Evolutionary conservation across 2,329 filamentous ascomycete genomes (phyloP).

Genomic region (Neonectria magnoliae): DNA sequence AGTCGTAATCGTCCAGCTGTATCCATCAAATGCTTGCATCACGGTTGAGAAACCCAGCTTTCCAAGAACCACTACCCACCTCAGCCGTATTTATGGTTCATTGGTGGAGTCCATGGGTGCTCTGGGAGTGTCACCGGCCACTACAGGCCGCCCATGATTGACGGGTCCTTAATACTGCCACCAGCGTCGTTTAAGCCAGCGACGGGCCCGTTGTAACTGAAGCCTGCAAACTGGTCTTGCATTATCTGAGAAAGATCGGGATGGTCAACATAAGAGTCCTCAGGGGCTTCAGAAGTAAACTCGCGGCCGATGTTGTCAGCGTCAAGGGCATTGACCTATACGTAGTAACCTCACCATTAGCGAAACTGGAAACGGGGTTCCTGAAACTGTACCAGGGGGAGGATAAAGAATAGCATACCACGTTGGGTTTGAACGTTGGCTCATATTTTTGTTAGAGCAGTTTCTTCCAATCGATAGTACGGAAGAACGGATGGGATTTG

Average conservation of each 20-base stretch:
- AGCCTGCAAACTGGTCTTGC: conserved; percentile 92
- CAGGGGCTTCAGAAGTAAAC: conserved; percentile 88
- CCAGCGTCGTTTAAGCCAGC: conserved; percentile 91
- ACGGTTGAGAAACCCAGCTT: too few relatives aligned
- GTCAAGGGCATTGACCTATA: conserved; percentile 82
- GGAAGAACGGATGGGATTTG: conserved; percentile 98
- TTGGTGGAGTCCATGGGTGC: too few relatives aligned
- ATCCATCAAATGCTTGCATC: too few relatives aligned
- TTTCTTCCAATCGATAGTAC: conserved; percentile 97
- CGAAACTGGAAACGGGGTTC: too few relatives aligned
- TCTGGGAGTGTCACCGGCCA: too few relatives aligned
- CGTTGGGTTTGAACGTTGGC: conserved; percentile 86
- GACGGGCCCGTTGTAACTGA: conserved; percentile 95
- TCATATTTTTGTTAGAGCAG: conserved; percentile 96
- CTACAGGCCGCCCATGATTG: conserved; percentile 55
- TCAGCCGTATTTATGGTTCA: too few relatives aligned
- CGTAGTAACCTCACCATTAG: too few relatives aligned
- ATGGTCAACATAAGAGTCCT: conserved; percentile 95
- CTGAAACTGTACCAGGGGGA: too few relatives aligned
- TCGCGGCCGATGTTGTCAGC: conserved; percentile 92
- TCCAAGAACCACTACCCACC: too few relatives aligned
- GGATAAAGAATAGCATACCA: too few relatives aligned
- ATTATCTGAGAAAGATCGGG: conserved; percentile 91
- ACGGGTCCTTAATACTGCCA: conserved; percentile 88
- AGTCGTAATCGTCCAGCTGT: too few relatives aligned